Conservation (phyloP, 1,139 yeast species). For the Saccharomyces uvarum region DNA sequence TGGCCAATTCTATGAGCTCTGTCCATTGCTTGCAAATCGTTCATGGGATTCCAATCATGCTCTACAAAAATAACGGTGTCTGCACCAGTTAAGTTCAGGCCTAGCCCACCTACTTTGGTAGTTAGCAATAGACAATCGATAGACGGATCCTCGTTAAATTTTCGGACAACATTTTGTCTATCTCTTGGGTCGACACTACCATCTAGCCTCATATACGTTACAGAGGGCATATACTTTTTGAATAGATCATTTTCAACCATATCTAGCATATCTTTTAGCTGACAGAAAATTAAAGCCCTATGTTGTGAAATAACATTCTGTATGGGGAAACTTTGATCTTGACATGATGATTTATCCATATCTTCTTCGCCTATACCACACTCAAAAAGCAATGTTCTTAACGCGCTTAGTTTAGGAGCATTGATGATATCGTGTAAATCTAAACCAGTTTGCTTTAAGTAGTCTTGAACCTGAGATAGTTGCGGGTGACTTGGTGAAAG, state of each 20-base stretch:
- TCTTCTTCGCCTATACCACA: slow-evolving; percentile 85
- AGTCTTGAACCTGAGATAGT: slow-evolving; percentile 52
- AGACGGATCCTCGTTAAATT: slow-evolving; percentile 93
- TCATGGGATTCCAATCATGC: slow-evolving; percentile 99
- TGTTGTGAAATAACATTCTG: slow-evolving; percentile 84
- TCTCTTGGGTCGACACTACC: slow-evolving; percentile 92
- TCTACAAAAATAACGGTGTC: slow-evolving; percentile 97
- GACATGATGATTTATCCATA: slow-evolving; percentile 34
- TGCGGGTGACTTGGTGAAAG: slow-evolving; percentile 81
- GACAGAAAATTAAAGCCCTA: slow-evolving; percentile 92
- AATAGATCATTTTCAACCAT: slow-evolving; percentile 88
- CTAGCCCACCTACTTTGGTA: slow-evolving; percentile 97
- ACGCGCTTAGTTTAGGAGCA: slow-evolving; percentile 83
- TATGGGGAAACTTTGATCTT: slow-evolving; percentile 41
- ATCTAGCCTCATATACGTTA: slow-evolving; percentile 89
- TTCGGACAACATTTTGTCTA: slow-evolving; percentile 83
- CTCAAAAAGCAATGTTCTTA: slow-evolving; percentile 73
- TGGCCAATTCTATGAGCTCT: slow-evolving; percentile 98
- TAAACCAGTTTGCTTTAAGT: slow-evolving; percentile 52
- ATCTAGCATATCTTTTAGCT: slow-evolving; percentile 93
- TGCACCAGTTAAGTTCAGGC: slow-evolving; percentile 94
- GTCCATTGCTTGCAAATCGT: slow-evolving; percentile 98
- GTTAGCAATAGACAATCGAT: slow-evolving; percentile 87
- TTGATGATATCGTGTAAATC: slow-evolving; percentile 67
- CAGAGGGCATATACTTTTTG: slow-evolving; percentile 78